Base-by-base conservation (phyloP, 768 basidiomycete species). In the Collybia nuda region DNA sequence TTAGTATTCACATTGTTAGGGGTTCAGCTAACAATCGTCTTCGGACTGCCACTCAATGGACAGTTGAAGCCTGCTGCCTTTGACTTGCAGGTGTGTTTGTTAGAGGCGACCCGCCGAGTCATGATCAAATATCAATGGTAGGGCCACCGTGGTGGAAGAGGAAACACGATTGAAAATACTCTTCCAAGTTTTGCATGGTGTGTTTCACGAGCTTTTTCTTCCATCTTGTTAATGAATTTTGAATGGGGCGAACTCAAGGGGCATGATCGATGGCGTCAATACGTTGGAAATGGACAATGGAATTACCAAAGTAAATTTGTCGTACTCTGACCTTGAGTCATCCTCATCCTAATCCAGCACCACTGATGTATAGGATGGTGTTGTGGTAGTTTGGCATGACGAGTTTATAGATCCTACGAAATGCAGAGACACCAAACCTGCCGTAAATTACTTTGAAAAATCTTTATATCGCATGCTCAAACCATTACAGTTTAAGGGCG, bases 341-440 rank as follows among this genome's bases (percentile, higher is more conserved):
- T 23, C 14, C 9, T 21, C 19, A n/a, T 24, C 37, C 19, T 23
- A 48, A n/a, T 26, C 28, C 22, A 32, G n/a, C 26, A 5, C 36
- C 28, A 47, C 23, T n/a, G 53, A 60, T 29, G 24, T 4, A 26
- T 35, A 89, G 87, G 90, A 93, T 62, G 88, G 86, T 11, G 76
- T 78, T 42, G 83, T 87, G 14, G 74, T 93, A 37, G 86, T 92
- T 12, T 91, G 86, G 86, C 90, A 93, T 58, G 90, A 93, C 66
- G 82, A 84, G 65, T 68, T 70, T 38, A 86, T 93, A 53, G 62
- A 67, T 2, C 56, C 79, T 3, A 73, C 71, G 28, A 93, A 91
- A 63, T 91, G 90, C 64, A 57, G 61, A 19, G 90, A 92, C 62
- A 90, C 88, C 1, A 57, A 53, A 14, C 85, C 89, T 40, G 82